Evolutionary conservation across 1,284 basidiomycete genomes (phyloP).

Genomic region (Chalciporus piperatoides): DNA sequence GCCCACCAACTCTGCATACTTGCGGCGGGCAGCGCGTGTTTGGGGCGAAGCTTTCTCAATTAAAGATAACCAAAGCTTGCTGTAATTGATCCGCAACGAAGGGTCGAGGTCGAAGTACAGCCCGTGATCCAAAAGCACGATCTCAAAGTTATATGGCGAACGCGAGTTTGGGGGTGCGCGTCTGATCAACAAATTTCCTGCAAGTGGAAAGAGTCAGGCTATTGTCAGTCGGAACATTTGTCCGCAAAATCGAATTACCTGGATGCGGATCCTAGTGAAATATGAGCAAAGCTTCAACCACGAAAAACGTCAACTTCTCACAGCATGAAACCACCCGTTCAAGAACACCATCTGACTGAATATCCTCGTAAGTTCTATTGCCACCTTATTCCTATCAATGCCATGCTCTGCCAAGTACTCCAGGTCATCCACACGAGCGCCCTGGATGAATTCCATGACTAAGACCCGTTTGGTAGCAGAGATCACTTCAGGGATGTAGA

Average conservation of each 20-base stretch:
- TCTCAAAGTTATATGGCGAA: slow-evolving; percentile 92
- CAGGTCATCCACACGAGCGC: slow-evolving; percentile 87
- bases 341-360: slow-evolving; percentile 97
- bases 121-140: slow-evolving; percentile 89
- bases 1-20: slow-evolving; percentile 85
- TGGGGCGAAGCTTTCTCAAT: slow-evolving; percentile 68
- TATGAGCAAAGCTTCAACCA: slow-evolving; percentile 1
- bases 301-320: slow-evolving; percentile 34
- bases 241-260: slow-evolving; percentile 37
- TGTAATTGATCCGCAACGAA: slow-evolving; percentile 74
- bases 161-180: slow-evolving; percentile 58
- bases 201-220: slow-evolving; percentile 2
- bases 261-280: slow-evolving; percentile 67
- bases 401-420: slow-evolving; percentile 77
- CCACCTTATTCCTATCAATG: slow-evolving; percentile 94
- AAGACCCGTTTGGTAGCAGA: slow-evolving; percentile 83
- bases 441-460: slow-evolving; percentile 92
- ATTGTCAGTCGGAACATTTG: neutral
- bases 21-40: slow-evolving; percentile 64
- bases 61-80: slow-evolving; percentile 83
- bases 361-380: slow-evolving; percentile 84
- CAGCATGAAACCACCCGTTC: slow-evolving; percentile 89
- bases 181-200: slow-evolving; percentile 90
- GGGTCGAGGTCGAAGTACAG: slow-evolving; percentile 88
- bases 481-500: slow-evolving; percentile 90